Evolutionary conservation across 768 basidiomycete species (phyloP), one percentile per base, ranked within the genome.

Genomic region (Tephrocybe sp.): DNA sequence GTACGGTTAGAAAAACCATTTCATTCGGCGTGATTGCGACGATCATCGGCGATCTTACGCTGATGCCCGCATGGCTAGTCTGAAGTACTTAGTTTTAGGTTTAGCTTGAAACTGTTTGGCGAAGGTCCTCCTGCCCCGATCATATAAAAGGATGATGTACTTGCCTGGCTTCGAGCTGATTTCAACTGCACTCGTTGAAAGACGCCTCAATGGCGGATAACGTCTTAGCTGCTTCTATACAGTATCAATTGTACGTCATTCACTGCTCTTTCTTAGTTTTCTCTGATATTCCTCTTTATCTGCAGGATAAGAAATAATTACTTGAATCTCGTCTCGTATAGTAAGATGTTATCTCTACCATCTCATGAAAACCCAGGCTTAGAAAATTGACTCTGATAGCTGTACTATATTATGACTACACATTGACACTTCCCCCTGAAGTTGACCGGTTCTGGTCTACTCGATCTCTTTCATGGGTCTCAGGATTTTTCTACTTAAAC

Each of bases 321-420:
- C 35, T 35, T 61, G 22, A 53, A 55, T 36, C 32, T 63, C 10
- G 47, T 52, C 14, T 53, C 62, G 0, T 56, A 53, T 16, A 59
- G 62, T 63, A 45, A 23, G 49, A n/a, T 12, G 31, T 26, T 1
- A 9, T 16, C 26, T n/a, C 38, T 45, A 17, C 13, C 30, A 22
- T 17, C 9, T 19, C 17, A 17, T 32, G 2, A 3, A 26, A 14
- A 39, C 23, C 1, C 17, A 38, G 23, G 20, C 20, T 13, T 16
- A 40, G n/a, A n/a, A n/a, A n/a, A n/a, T n/a, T n/a, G n/a, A n/a
- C n/a, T n/a, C n/a, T n/a, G n/a, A n/a, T n/a, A 76, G 74, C 62
- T 4, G 64, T 74, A 51, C 67, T 76, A 8, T 70, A 75, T 35
- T 81, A 80, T 45, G 81, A 83, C 58, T 80, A 76, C 49, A 19